Base-by-base conservation (phyloP, 1,139 yeast species). In the Zygoascus hellenicus region DNA sequence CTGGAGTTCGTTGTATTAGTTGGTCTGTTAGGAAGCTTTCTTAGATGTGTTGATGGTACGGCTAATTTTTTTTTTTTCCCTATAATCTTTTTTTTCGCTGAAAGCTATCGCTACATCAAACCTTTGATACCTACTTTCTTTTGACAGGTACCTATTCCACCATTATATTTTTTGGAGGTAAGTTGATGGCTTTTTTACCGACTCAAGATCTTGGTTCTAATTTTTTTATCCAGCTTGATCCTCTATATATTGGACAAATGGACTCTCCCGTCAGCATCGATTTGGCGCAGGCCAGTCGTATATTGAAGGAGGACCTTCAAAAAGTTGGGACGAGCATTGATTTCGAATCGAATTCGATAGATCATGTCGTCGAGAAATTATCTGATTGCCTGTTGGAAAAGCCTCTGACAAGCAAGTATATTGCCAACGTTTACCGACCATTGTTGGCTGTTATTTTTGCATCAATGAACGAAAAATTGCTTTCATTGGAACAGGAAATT, bases 401-500 rank as follows among this genome's bases (percentile, higher is more conserved):
- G 16, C 34, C 40, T 7, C 9, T 33, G 30, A n/a, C 34, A n/a
- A 31, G 37, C 3, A 15, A 26, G 10, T 9, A 36, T 5, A 36
- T 37, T 16, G 46, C 46, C 3, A 17, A 15, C 10, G 34, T 34
- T 30, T 35, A 31, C 22, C 36, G 31, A 30, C 43, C 43, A 17
- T 16, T 43, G 11, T n/a, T 43, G n/a, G 36, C 46, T 9, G 41
- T 28, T 17, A 17, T 43, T 17, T 31, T 43, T 6, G 46, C 46
- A 6, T 11, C 42, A 36, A 2, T 19, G 14, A 14, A 36, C 11
- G 35, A 30, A 22, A 22, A 22, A 22, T 7, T 22, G 26, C 34
- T 31, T n/a, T 6, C 9, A 5, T n/a, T 5, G 4, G 15, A 9
- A 22, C 7, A 4, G 7, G 26, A 22, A 4, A 5, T 22, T 4